Conservation (phyloP, 2,329 filamentous ascomycete species). For the Stemphylium beticola region DNA sequence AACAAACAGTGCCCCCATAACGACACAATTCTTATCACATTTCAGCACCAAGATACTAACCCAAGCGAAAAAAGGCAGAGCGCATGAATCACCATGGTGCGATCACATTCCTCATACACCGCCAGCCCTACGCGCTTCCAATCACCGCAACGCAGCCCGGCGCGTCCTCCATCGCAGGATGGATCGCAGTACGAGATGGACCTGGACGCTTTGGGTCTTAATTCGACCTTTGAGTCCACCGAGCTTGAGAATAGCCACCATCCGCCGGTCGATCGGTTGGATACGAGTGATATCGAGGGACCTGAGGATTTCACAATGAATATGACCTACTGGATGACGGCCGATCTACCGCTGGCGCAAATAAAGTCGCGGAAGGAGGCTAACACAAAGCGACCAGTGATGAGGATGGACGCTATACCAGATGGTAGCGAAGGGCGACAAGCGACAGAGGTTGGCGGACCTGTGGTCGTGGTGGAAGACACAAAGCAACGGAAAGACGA, state of each 20-base stretch:
- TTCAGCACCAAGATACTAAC: slow-evolving; percentile 1
- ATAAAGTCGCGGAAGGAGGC: slow-evolving; percentile 44
- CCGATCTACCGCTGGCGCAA: slow-evolving; percentile 37
- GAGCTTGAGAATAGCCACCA: slow-evolving; percentile 37
- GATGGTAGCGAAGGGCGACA: slow-evolving; percentile 20
- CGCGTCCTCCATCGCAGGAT: slow-evolving; percentile 37
- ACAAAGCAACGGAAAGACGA: slow-evolving; percentile 7
- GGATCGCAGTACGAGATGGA: slow-evolving; percentile 50
- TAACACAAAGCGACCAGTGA: slow-evolving; percentile 21
- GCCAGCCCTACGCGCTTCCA: slow-evolving; percentile 42
- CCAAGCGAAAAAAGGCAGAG: background rate
- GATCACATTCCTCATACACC: slow-evolving; percentile 44
- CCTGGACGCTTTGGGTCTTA: slow-evolving; percentile 46
- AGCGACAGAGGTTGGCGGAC: slow-evolving; percentile 27
- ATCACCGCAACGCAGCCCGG: slow-evolving; percentile 37
- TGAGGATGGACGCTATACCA: slow-evolving; percentile 25
- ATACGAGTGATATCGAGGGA: slow-evolving; percentile 50
- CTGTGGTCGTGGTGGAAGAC: slow-evolving; percentile 24
- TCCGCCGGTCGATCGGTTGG: slow-evolving; percentile 44
- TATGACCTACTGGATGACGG: slow-evolving; percentile 53
- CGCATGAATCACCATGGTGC: slow-evolving; percentile 34
- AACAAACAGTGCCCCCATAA: slow-evolving; percentile 26
- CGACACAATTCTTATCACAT: slow-evolving; percentile 28
- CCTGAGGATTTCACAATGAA: slow-evolving; percentile 53
- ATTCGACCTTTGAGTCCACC: slow-evolving; percentile 44